These are phyloP conservation scores for Orbilia ellipsospora DNA, from an alignment of 2,329 filamentous ascomycete genomes.

Conservation along the genomic window DNA sequence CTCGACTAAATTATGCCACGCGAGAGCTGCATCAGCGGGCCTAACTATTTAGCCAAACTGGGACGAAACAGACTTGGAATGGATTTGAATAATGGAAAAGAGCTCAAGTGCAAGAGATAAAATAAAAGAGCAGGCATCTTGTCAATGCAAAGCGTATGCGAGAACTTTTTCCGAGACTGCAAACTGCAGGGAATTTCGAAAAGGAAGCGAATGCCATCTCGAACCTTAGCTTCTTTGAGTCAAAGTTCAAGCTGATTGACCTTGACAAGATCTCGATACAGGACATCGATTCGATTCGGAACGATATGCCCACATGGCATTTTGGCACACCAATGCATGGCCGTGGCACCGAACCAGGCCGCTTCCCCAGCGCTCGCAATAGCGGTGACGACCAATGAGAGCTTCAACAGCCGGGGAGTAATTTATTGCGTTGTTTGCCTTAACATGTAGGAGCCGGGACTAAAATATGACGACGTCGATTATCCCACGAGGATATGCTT, in stretches of 20 bases:
- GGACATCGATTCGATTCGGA: constrained; percentile 23
- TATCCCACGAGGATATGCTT: constrained; percentile 4
- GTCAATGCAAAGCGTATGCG: too few species aligned
- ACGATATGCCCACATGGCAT: constrained; percentile 41
- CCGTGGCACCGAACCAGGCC: too few species aligned
- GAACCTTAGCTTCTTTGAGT: too few species aligned
- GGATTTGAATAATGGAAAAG: constrained; percentile 24
- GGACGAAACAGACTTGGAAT: constrained; percentile 15
- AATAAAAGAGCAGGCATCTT: neutral
- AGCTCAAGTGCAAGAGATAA: neutral
- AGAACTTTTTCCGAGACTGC: neutral
- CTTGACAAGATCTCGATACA: too few species aligned
- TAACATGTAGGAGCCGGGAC: neutral
- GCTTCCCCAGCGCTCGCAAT: too few species aligned
- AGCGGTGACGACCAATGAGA: constrained; percentile 23
- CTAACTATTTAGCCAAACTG: constrained; percentile 1
- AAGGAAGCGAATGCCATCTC: too few species aligned
- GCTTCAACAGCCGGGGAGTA: constrained; percentile 1
- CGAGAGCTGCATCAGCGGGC: constrained; percentile 30
- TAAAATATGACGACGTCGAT: neutral
- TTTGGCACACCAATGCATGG: neutral
- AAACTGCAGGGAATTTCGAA: neutral
- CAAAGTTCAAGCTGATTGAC: too few species aligned
- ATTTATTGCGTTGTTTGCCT: constrained; percentile 30
- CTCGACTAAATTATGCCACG: constrained; percentile 35